Conservation (phyloP, 2,329 filamentous ascomycete genomes). For the Colletotrichum sp. region DNA sequence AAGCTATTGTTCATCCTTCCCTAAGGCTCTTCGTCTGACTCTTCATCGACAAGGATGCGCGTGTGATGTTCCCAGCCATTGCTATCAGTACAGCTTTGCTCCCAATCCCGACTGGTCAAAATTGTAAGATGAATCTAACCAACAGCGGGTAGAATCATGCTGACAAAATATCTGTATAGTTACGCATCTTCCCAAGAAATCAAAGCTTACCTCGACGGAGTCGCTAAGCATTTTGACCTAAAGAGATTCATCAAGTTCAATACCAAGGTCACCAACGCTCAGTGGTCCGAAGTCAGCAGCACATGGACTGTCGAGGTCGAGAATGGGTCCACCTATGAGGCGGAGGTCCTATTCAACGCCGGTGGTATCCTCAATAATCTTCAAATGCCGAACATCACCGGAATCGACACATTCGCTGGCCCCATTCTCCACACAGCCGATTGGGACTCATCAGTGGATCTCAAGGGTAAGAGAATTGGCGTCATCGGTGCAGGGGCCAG, state of each 20-base stretch:
- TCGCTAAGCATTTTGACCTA: neutral
- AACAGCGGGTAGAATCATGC: neutral
- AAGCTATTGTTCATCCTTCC: fast-evolving
- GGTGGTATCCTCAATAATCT: neutral
- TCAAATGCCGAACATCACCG: neutral
- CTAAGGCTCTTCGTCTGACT: fast-evolving
- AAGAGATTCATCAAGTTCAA: neutral
- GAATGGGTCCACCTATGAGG: neutral
- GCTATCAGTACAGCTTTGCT: neutral
- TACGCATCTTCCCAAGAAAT: neutral
- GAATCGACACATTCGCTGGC: neutral
- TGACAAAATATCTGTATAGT: neutral
- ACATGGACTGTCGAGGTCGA: neutral
- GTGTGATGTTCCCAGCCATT: neutral
- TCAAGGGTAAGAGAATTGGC: neutral
- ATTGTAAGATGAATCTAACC: neutral
- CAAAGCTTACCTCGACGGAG: neutral
- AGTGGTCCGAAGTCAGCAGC: neutral
- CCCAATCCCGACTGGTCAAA: neutral
- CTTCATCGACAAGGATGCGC: neutral
- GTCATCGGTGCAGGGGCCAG: neutral
- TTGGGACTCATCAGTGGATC: neutral
- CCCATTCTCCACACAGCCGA: neutral
- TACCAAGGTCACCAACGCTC: neutral
- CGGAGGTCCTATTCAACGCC: neutral